Evolutionary conservation across 2,329 filamentous ascomycete genomes (phyloP).

Genomic region (Botrytis tulipae): DNA sequence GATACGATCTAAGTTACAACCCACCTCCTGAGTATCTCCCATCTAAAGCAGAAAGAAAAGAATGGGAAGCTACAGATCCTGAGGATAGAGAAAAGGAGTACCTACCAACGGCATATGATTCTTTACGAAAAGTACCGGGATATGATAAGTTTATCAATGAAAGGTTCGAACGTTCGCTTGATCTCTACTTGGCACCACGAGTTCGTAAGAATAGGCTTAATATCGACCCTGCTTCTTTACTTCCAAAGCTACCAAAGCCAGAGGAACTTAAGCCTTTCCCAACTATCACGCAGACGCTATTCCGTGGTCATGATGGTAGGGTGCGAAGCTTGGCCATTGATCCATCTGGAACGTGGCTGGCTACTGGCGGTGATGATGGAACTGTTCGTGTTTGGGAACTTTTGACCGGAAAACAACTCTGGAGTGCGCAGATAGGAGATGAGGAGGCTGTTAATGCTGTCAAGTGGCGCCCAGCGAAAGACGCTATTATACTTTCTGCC

Average conservation of each 20-base stretch:
- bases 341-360: conserved; percentile 79
- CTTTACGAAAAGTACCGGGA: conserved; percentile 86
- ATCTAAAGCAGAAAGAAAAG: conserved; percentile 75
- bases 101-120: conserved; percentile 76
- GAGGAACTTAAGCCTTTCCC: conserved; percentile 95
- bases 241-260: conserved; percentile 89
- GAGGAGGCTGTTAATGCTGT: conserved; percentile 82
- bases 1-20: conserved; percentile 95
- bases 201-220: conserved; percentile 92
- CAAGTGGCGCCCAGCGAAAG: conserved; percentile 82
- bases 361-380: conserved; percentile 92
- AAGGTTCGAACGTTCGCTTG: conserved; percentile 90
- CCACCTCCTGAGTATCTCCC: conserved; percentile 93
- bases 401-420: conserved; percentile 80
- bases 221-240: conserved; percentile 88
- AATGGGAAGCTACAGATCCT: conserved; percentile 82
- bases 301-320: conserved; percentile 82
- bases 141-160: conserved; percentile 92
- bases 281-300: conserved; percentile 82
- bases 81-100: conserved; percentile 92
- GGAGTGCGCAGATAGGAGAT: conserved; percentile 75
- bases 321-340: conserved; percentile 84
- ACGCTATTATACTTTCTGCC: conserved; percentile 77
- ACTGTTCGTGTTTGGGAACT: conserved; percentile 90
- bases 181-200: conserved; percentile 90